phyloP scores from a whole-genome alignment of 305 asterid genomes.

The Andrographis paniculata region DNA sequence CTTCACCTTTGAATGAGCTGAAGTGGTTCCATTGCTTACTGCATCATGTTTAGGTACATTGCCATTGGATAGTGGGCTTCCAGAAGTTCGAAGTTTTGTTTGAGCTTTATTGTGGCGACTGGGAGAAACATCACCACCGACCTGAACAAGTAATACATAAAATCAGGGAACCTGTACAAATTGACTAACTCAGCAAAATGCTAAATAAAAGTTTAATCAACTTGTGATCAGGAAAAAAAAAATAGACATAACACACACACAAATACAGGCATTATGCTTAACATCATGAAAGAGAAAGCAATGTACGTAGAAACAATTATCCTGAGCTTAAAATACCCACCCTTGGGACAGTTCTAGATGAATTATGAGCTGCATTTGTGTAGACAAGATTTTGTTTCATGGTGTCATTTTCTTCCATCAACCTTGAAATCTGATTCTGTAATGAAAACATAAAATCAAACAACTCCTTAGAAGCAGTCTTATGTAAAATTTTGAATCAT shows the following conservation, averaged over 20 bases:
- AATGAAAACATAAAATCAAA: constrained; percentile 12
- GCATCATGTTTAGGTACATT: constrained; percentile 40
- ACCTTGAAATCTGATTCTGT: constrained; percentile 68
- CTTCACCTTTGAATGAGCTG: constrained; percentile 55
- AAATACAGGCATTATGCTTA: neutral
- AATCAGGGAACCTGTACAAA: constrained; percentile 15
- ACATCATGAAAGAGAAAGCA: constrained; percentile 15
- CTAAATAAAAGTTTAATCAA: constrained; percentile 7
- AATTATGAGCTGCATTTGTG: constrained; percentile 47
- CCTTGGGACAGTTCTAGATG: constrained; percentile 54
- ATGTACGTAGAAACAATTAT: constrained; percentile 10
- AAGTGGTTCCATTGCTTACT: constrained; percentile 49
- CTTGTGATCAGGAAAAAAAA: constrained; percentile 7
- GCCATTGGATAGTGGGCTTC: constrained; percentile 57
- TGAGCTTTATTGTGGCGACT: constrained; percentile 51
- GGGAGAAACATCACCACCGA: constrained; percentile 64
- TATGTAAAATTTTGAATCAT: constrained; percentile 4
- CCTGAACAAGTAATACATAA: constrained; percentile 43
- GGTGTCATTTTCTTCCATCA: constrained; percentile 72
- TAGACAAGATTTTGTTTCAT: constrained; percentile 63
- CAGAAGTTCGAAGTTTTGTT: constrained; percentile 37
- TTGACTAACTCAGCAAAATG: constrained; percentile 1
- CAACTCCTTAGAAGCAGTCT: constrained; percentile 11
- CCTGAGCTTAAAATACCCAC: constrained; percentile 29
- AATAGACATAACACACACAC: no score